These are phyloP conservation scores for Epichloe gansuensis DNA, from an alignment of 2,329 filamentous ascomycete species.

Conservation along the genomic window DNA sequence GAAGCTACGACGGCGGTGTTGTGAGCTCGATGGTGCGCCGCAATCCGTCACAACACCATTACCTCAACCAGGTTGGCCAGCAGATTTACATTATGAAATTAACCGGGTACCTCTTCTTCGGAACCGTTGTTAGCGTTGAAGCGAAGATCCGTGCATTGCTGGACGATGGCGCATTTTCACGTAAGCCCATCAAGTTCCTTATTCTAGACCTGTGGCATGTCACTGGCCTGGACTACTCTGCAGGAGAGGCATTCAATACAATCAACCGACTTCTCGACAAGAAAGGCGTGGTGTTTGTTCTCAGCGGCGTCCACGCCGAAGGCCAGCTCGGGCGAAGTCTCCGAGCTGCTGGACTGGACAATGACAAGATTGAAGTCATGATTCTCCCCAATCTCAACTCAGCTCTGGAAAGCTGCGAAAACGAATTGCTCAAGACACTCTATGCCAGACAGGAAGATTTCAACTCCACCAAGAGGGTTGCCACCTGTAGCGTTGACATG, in stretches of 20 bases:
- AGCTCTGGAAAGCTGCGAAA: conserved; percentile 88
- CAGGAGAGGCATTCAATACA: conserved; percentile 86
- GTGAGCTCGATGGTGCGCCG: conserved; percentile 86
- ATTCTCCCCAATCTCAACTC: conserved; percentile 87
- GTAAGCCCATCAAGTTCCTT: conserved; percentile 75
- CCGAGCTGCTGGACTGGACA: conserved; percentile 70
- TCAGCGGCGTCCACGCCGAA: conserved; percentile 70
- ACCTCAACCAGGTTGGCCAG: conserved; percentile 69
- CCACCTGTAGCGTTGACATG: conserved; percentile 35
- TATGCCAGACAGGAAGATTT: conserved; percentile 58
- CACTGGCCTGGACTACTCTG: conserved; percentile 88
- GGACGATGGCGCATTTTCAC: conserved; percentile 66
- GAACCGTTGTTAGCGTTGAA: conserved; percentile 92
- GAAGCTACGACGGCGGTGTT: conserved; percentile 79
- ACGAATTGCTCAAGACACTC: conserved; percentile 74
- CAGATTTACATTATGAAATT: conserved; percentile 90
- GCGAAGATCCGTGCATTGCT: conserved; percentile 73
- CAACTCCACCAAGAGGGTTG: conserved; percentile 29
- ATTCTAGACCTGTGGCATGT: conserved; percentile 84
- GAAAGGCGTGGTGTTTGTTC: conserved; percentile 66
- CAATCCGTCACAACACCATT: conserved; percentile 79
- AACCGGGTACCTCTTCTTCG: conserved; percentile 93
- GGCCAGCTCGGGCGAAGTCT: conserved; percentile 67
- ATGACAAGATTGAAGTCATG: conserved; percentile 59
- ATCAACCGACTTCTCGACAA: conserved; percentile 74